phyloP scores from a whole-genome alignment of 1,139 yeast genomes.

The Magnusiomyces paraingens region DNA sequence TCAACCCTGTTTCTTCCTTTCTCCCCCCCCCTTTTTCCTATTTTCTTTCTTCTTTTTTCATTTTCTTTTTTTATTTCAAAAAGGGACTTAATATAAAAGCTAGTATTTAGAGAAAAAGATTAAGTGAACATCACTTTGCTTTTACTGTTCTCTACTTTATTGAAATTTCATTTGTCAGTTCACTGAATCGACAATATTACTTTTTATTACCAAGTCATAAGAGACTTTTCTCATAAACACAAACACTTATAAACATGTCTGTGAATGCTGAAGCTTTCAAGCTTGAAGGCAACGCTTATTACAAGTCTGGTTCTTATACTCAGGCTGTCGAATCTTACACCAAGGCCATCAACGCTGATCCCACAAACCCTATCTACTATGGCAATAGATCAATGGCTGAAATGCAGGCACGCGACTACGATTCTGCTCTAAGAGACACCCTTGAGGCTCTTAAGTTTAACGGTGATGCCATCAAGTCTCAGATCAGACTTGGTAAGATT shows the following conservation, averaged over 20 bases:
- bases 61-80: neutral
- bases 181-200: too few relatives aligned
- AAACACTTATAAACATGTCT: neutral
- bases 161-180: too few relatives aligned
- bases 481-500: conserved; percentile 34
- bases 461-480: conserved; percentile 33
- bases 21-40: neutral
- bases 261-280: conserved; percentile 30
- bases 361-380: conserved; percentile 41
- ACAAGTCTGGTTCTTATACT: conserved; percentile 34
- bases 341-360: conserved; percentile 35
- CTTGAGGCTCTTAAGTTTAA: conserved; percentile 30
- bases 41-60: neutral
- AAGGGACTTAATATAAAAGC: too few relatives aligned
- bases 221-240: too few relatives aligned
- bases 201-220: too few relatives aligned
- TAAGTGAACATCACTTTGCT: too few relatives aligned
- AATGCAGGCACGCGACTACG: conserved; percentile 51
- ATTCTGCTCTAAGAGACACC: conserved; percentile 50
- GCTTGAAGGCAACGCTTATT: conserved; percentile 35
- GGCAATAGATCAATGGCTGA: conserved; percentile 83
- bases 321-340: conserved; percentile 35
- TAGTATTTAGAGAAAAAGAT: too few relatives aligned
- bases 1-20: neutral
- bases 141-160: too few relatives aligned